A percentile compares a stretch with the other conserved stretches of the same genome.
Conservation (phyloP, 371 early-diverging fungal genomes). For the Blakeslea trispora region DNA sequence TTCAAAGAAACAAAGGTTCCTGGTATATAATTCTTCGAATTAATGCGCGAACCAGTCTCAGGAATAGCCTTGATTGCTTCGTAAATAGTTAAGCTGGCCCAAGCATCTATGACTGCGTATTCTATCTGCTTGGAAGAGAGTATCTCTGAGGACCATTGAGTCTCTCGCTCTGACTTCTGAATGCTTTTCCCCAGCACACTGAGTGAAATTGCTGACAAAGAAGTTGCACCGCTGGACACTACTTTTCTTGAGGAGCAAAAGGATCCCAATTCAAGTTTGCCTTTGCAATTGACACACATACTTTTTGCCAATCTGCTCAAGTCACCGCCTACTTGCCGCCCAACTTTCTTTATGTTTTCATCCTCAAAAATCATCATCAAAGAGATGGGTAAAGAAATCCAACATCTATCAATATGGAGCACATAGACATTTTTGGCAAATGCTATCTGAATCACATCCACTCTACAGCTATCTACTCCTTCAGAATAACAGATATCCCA, state of each 20-base stretch:
- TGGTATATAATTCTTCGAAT: neutral
- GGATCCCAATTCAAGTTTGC: neutral
- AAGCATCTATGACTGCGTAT: no score
- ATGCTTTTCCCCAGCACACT: neutral
- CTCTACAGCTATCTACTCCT: neutral
- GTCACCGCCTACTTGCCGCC: neutral
- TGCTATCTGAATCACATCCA: neutral
- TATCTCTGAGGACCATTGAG: no score
- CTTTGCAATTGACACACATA: neutral
- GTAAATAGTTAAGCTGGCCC: constrained; percentile 2
- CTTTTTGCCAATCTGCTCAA: neutral
- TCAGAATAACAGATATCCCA: neutral
- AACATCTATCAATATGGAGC: neutral
- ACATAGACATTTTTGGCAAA: neutral
- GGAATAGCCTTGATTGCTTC: neutral
- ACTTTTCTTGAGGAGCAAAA: no score
- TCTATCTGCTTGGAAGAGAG: no score
- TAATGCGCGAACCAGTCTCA: neutral
- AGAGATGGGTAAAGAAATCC: neutral
- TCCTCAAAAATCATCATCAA: neutral
- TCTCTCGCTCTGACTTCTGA: no score
- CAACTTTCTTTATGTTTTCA: neutral
- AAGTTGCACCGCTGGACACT: no score
- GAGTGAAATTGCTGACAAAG: no score
- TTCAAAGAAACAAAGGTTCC: constrained; percentile 7